Conservation (phyloP, 2,329 filamentous ascomycete genomes). For the Dothiorella sarmentorum region DNA sequence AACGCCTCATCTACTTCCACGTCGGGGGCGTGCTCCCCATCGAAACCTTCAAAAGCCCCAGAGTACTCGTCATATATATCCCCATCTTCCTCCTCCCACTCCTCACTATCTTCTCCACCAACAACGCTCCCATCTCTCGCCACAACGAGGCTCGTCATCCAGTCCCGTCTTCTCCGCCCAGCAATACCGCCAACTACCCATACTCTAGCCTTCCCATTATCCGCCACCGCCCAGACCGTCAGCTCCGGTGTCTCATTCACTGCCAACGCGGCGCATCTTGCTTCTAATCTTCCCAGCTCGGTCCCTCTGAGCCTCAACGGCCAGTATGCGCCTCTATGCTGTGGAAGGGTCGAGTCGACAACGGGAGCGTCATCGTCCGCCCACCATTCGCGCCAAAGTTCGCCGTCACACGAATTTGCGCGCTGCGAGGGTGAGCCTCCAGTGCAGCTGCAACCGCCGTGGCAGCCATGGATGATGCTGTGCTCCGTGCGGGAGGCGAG, state of each 20-base stretch:
- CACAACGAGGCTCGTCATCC: constrained; percentile 23
- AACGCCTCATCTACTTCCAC: neutral
- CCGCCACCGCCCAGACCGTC: constrained; percentile 52
- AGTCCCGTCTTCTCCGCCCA: constrained; percentile 7
- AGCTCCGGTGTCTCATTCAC: constrained; percentile 46
- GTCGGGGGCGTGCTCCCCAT: neutral
- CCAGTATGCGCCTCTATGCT: constrained; percentile 34
- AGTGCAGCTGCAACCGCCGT: neutral
- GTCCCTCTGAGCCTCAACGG: constrained; percentile 51
- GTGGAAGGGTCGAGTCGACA: constrained; percentile 15
- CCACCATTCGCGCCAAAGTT: constrained; percentile 17
- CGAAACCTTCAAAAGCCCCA: neutral
- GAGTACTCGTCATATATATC: neutral
- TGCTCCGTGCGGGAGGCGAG: constrained; percentile 31
- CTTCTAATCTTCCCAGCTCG: constrained; percentile 44
- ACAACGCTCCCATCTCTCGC: constrained; percentile 29
- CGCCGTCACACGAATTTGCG: constrained; percentile 4
- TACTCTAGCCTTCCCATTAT: constrained; percentile 42
- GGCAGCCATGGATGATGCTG: constrained; percentile 20
- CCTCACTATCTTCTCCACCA: neutral
- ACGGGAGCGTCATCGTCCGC: constrained; percentile 20
- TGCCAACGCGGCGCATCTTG: constrained; percentile 49
- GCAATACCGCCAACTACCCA: constrained; percentile 44
- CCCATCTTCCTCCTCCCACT: neutral
- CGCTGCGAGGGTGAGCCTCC: neutral